Percentiles rank a stretch among this genome's conserved stretches.
Evolutionary conservation across 805 yeast genomes (phyloP).

Genomic region (Priceomyces fermenticarens): DNA sequence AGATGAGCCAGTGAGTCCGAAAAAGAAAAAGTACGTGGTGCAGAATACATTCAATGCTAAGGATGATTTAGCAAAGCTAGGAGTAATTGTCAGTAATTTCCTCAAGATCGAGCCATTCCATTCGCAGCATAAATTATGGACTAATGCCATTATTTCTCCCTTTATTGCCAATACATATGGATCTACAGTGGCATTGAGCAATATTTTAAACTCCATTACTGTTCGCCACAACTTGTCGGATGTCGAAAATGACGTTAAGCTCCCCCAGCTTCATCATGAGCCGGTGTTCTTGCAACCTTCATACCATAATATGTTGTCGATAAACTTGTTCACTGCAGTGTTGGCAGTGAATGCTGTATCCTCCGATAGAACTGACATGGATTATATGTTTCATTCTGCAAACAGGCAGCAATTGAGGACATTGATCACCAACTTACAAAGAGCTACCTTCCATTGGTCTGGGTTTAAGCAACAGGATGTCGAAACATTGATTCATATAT

Average conservation of each 20-base stretch:
- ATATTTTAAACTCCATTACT: slow-evolving; percentile 45
- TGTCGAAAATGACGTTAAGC: slow-evolving; percentile 50
- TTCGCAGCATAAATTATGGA: slow-evolving; percentile 48
- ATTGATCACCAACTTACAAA: slow-evolving; percentile 57
- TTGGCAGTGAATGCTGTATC: slow-evolving; percentile 72
- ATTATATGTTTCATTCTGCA: slow-evolving; percentile 67
- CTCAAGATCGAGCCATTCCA: slow-evolving; percentile 60
- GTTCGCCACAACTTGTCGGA: slow-evolving; percentile 57
- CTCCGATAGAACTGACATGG: slow-evolving; percentile 63
- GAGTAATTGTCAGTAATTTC: slow-evolving; percentile 50
- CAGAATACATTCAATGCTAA: slow-evolving; percentile 48
- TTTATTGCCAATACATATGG: slow-evolving; percentile 39
- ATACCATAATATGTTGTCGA: slow-evolving; percentile 55
- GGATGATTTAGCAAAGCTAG: slow-evolving; percentile 54
- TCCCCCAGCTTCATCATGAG: slow-evolving; percentile 59
- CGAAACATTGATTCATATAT: slow-evolving; percentile 48
- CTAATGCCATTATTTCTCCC: slow-evolving; percentile 44
- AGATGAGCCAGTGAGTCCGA: slow-evolving; percentile 10
- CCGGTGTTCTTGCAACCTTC: slow-evolving; percentile 63
- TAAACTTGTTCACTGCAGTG: slow-evolving; percentile 64
- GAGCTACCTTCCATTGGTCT: slow-evolving; percentile 74
- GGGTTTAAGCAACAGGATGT: slow-evolving; percentile 63
- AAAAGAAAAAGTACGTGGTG: slow-evolving; percentile 39
- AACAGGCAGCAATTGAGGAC: slow-evolving; percentile 53
- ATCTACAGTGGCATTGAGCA: slow-evolving; percentile 37